Base-by-base conservation (phyloP, 2,329 filamentous ascomycete genomes). In the Ilyonectria robusta region DNA sequence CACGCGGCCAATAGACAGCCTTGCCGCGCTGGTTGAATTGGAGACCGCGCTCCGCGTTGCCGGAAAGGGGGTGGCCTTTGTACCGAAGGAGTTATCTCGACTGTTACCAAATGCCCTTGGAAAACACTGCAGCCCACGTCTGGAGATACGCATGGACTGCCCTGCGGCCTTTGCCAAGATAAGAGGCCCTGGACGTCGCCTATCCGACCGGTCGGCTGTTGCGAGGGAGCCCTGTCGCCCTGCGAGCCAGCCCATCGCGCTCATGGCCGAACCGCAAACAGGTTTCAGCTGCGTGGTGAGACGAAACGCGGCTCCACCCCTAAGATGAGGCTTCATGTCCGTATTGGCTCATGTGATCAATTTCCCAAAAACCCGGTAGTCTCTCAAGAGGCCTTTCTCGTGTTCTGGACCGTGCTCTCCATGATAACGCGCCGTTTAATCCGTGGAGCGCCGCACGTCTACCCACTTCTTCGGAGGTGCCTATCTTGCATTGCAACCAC, bases 1-100 rank as follows among this genome's bases (percentile, higher is more conserved):
- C 10, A 35, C 29, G 51, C 42, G 50, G 15, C 63, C 63, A 66
- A 66, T 66, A 31, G 48, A 47, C 40, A 26, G 46, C 51, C 58
- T 66, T 66, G 63, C 63, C 63, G 63, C 63, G 63, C 63, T 66
- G 63, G 47, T 53, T 58, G 57, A 58, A 46, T 47, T 66, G 58
- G 57, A 44, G 53, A 66, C 58, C 63, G 63, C 63, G 63, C 63
- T 66, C 63, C 58, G 63, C 58, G 46, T 57, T 61, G 26, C 62
- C 62, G 62, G 37, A 57, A 62, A 21, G 54, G 53, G 60, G 42
- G 40, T n/a, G 50, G 40, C 46, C 37, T n/a, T 11, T 15, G 21
- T 2, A 21, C 21, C 2, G 21, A 21, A 3, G 2, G 21, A 21
- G 21, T 21, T 29, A 44, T 55, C 37, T 31, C 37, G 40, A 6